A percentile compares a stretch with the other conserved stretches of the same genome.
phyloP scores from a whole-genome alignment of 345 rosid species.

The Raphanus raphanistrum region DNA sequence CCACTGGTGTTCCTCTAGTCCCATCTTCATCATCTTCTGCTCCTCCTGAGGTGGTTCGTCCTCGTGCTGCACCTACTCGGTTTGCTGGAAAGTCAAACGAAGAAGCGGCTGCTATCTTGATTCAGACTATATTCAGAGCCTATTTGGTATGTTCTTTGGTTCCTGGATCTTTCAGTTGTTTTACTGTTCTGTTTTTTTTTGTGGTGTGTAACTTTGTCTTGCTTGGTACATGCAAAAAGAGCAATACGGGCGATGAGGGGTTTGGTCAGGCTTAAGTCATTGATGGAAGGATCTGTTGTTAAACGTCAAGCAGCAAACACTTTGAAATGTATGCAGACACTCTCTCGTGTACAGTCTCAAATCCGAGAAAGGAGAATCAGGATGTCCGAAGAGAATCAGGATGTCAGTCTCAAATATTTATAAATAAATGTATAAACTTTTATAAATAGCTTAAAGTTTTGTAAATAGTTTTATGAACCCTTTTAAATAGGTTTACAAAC shows the following conservation, averaged over 20 bases:
- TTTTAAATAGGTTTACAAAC: no score
- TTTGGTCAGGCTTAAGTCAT: conserved; percentile 68
- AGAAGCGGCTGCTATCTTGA: conserved; percentile 82
- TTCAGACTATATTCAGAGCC: conserved; percentile 87
- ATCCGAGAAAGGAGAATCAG: conserved; percentile 74
- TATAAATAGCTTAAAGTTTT: no score
- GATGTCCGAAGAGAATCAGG: conserved; percentile 90
- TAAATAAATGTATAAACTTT: no score
- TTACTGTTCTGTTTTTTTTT: not conserved
- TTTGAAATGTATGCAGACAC: conserved; percentile 78
- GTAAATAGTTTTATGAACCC: no score
- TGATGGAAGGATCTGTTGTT: conserved; percentile 82
- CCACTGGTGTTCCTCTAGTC: conserved; percentile 34
- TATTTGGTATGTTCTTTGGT: conserved; percentile 56
- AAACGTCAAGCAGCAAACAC: conserved; percentile 84
- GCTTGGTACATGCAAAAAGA: conserved; percentile 60
- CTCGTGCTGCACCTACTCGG: conserved; percentile 14
- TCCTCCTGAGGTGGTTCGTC: conserved; percentile 44
- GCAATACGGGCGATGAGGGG: conserved; percentile 85
- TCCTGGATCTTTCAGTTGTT: not conserved
- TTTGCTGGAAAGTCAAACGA: conserved; percentile 66
- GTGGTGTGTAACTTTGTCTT: not conserved
- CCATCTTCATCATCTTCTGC: conserved; percentile 39
- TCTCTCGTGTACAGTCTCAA: conserved; percentile 43
- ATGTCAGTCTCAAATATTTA: no score